phyloP scores from a whole-genome alignment of 139 green algal genomes.

The Closterium sp. region DNA sequence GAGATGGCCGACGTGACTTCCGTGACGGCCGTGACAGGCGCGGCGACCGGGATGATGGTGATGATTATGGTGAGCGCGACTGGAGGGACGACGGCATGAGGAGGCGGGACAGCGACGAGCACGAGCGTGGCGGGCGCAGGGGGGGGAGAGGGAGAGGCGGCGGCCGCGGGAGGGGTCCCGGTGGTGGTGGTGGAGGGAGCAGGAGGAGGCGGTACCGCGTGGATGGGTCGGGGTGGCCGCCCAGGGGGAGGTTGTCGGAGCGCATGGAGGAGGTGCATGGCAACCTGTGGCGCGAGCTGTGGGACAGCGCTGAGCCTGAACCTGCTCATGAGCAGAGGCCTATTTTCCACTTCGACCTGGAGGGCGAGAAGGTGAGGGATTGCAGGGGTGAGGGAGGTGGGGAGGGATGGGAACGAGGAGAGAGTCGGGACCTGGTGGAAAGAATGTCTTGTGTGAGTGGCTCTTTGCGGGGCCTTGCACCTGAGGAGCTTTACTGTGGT shows the following conservation, averaged over 20 bases:
- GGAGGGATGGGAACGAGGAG: background rate
- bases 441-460: background rate
- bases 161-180: background rate
- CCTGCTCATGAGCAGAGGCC: constrained; percentile 34
- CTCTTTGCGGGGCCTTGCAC: constrained; percentile 18
- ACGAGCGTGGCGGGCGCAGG: background rate
- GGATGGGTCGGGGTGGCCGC: constrained; percentile 26
- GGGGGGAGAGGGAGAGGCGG: background rate
- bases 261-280: constrained; percentile 48
- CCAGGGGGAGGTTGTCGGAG: constrained; percentile 12
- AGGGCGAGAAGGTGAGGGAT: constrained; percentile 49
- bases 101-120: background rate
- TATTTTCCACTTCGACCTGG: constrained; percentile 44
- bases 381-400: background rate
- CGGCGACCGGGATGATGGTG: background rate
- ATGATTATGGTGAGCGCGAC: background rate
- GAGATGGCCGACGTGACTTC: background rate
- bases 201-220: background rate
- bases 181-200: background rate
- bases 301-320: constrained; percentile 50
- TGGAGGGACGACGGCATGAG: background rate
- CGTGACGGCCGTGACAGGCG: too few species aligned
- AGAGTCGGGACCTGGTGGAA: background rate
- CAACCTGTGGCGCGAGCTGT: constrained; percentile 67
- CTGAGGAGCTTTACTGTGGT: constrained; percentile 41